These are phyloP conservation scores for Calonectria ilicicola DNA, from an alignment of 2,329 filamentous ascomycete species.

Conservation along the genomic window DNA sequence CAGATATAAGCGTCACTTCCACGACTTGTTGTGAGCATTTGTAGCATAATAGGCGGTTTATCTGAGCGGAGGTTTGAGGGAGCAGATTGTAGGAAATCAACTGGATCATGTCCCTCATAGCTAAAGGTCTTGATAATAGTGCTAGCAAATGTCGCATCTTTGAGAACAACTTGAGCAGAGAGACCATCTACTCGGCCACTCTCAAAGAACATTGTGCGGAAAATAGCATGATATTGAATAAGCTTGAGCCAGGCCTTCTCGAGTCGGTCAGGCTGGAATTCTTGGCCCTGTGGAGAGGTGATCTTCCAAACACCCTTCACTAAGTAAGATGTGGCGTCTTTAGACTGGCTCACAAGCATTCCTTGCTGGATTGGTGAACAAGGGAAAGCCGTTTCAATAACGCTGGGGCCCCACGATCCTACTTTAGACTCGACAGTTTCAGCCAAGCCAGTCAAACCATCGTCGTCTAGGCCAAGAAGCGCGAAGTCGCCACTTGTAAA, in stretches of 20 bases:
- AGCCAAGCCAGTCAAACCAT: neutral
- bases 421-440: neutral
- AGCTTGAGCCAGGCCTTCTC: constrained; percentile 26
- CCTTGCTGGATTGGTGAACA: constrained; percentile 34
- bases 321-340: constrained; percentile 15
- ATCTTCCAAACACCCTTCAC: constrained; percentile 2
- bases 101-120: neutral
- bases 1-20: constrained; percentile 26
- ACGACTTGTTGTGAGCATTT: neutral
- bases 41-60: neutral
- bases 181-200: neutral
- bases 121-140: neutral
- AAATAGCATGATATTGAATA: constrained; percentile 18
- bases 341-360: constrained; percentile 23
- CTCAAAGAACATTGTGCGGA: constrained; percentile 21
- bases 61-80: neutral
- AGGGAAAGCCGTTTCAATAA: constrained; percentile 19
- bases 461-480: neutral
- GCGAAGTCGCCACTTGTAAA: neutral
- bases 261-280: neutral
- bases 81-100: neutral
- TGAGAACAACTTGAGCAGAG: neutral
- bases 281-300: neutral
- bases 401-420: neutral
- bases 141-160: neutral